phyloP scores from a whole-genome alignment of 192 early-diverging fungal species.

The Podila verticillata region DNA sequence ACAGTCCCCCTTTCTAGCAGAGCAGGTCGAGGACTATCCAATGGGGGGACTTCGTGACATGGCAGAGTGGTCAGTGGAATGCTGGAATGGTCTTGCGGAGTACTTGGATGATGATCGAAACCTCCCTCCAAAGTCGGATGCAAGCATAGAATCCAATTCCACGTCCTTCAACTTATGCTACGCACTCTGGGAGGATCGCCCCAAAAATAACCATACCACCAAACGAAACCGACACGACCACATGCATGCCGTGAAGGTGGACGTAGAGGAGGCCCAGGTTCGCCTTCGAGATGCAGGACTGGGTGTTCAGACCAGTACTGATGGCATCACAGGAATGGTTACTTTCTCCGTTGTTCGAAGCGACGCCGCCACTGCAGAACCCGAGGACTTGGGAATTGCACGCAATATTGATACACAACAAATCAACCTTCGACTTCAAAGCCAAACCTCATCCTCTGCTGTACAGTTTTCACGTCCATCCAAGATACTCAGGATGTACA shows the following conservation, averaged over 20 bases:
- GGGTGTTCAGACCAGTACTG: neutral
- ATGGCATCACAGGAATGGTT: conserved; percentile 24
- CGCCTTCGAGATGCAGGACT: conserved; percentile 17
- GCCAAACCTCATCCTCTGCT: no score
- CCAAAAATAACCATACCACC: neutral
- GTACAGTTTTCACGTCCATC: no score
- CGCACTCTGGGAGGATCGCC: conserved; percentile 34
- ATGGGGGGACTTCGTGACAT: conserved; percentile 76
- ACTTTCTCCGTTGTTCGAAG: conserved; percentile 20
- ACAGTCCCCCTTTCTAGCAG: conserved; percentile 78
- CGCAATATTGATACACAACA: neutral
- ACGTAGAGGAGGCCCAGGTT: conserved; percentile 8
- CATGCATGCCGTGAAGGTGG: neutral
- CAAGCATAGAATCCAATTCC: conserved; percentile 19
- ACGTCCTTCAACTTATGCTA: conserved; percentile 42
- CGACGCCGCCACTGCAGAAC: neutral
- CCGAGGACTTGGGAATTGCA: neutral
- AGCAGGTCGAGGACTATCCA: conserved; percentile 76
- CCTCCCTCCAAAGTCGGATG: neutral
- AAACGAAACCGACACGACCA: conserved; percentile 17
- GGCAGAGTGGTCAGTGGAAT: conserved; percentile 63
- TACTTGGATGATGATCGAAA: conserved; percentile 56
- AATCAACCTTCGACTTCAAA: neutral
- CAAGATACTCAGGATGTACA: no score
- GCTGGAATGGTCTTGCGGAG: conserved; percentile 59